Conservation (phyloP, 495 filamentous ascomycete genomes). For the Amniculicola lignicola region DNA sequence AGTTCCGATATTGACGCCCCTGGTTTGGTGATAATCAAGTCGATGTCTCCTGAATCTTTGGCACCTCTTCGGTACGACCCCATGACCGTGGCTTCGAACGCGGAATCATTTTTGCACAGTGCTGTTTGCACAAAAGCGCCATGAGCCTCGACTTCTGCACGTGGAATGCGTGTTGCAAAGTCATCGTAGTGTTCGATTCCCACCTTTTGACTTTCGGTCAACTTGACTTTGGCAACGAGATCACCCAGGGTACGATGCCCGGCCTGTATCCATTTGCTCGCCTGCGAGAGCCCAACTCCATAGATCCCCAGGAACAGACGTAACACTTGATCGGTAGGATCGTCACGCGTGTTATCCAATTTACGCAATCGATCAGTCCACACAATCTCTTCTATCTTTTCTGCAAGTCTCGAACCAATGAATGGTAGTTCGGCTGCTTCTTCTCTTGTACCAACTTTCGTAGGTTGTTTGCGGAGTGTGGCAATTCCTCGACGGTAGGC, state of each 20-base stretch:
- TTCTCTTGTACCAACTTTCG: conserved; percentile 62
- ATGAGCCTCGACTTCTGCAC: conserved; percentile 70
- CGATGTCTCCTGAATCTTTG: conserved; percentile 72
- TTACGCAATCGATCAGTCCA: conserved; percentile 69
- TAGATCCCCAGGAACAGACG: conserved; percentile 75
- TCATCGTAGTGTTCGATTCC: conserved; percentile 82
- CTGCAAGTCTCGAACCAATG: conserved; percentile 73
- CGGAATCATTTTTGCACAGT: conserved; percentile 59
- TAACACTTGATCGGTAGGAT: conserved; percentile 62
- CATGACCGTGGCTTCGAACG: conserved; percentile 66
- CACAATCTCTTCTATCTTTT: conserved; percentile 90
- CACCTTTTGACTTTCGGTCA: conserved; percentile 72
- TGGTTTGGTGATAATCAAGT: conserved; percentile 77
- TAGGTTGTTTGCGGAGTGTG: conserved; percentile 63
- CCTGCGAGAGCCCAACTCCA: conserved; percentile 68
- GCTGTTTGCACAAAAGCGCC: conserved; percentile 63
- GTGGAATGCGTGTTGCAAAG: conserved; percentile 77
- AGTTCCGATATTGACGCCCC: conserved; percentile 56
- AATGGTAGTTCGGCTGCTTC: conserved; percentile 67
- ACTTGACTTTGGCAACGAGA: conserved; percentile 57
- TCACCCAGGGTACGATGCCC: conserved; percentile 76
- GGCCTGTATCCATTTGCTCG: conserved; percentile 72
- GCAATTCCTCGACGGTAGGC: conserved; percentile 80
- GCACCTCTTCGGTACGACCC: conserved; percentile 87
- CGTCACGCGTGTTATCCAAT: conserved; percentile 63